Evolutionary conservation across 345 rosid species (phyloP).

Genomic region (Carallia pectinifolia): DNA sequence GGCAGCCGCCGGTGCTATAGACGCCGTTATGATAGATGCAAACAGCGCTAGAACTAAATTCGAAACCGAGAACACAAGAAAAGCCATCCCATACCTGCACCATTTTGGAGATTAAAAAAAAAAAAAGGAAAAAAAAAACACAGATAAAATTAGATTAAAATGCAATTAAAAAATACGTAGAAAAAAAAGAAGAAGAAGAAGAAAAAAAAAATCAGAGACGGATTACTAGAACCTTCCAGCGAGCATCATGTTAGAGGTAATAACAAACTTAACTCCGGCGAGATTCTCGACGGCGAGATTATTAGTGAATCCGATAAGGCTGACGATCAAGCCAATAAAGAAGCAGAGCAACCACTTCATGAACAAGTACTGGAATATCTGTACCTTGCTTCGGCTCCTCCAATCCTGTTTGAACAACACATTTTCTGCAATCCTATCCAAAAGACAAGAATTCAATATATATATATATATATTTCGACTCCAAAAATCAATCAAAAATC

Average conservation of each 20-base stretch:
- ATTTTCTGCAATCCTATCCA: slow-evolving; percentile 69
- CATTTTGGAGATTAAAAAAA: background rate
- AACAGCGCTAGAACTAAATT: slow-evolving; percentile 72
- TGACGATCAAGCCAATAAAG: slow-evolving; percentile 58
- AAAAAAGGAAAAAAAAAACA: background rate
- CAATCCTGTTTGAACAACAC: slow-evolving; percentile 91
- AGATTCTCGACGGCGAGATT: slow-evolving; percentile 92
- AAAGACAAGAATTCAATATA: background rate
- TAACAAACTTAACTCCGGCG: slow-evolving; percentile 77
- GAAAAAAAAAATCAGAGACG: background rate
- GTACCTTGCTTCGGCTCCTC: slow-evolving; percentile 61
- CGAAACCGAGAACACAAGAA: slow-evolving; percentile 59
- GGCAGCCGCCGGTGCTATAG: slow-evolving; percentile 75
- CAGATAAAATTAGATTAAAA: background rate
- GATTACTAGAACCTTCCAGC: slow-evolving; percentile 37
- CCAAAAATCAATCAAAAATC: background rate
- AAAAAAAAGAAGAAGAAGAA: background rate
- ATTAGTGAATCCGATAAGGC: slow-evolving; percentile 71
- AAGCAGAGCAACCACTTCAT: slow-evolving; percentile 86
- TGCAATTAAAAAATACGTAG: background rate
- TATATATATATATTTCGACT: background rate
- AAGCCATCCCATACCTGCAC: slow-evolving; percentile 66
- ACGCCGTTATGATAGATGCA: slow-evolving; percentile 62
- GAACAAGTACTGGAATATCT: slow-evolving; percentile 67
- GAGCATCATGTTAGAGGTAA: slow-evolving; percentile 92